These are phyloP conservation scores for Choiromyces venosus DNA, from an alignment of 495 filamentous ascomycete genomes.

Conservation along the genomic window DNA sequence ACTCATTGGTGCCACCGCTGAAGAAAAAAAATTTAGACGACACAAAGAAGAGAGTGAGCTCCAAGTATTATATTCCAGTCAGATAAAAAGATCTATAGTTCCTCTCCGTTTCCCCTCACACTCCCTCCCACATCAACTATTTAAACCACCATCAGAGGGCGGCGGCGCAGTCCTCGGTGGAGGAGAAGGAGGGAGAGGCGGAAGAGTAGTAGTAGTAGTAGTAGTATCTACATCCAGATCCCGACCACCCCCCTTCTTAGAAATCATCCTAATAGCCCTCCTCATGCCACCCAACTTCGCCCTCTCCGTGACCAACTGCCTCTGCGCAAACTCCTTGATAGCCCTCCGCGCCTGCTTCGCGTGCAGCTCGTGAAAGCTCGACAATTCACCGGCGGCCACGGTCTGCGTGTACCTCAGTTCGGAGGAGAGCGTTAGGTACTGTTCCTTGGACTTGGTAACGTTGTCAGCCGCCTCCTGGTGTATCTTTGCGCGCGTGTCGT, in stretches of 20 bases:
- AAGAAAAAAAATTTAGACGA: neutral
- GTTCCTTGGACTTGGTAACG: conserved; percentile 57
- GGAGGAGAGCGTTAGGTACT: conserved; percentile 60
- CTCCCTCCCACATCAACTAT: too few species aligned
- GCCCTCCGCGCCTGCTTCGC: conserved; percentile 68
- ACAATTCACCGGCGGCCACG: conserved; percentile 83
- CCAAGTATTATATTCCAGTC: neutral
- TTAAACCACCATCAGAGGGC: neutral
- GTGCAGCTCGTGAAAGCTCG: conserved; percentile 86
- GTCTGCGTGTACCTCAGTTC: conserved; percentile 90
- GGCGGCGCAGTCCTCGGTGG: neutral
- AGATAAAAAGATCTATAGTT: neutral
- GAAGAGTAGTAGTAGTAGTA: too few species aligned
- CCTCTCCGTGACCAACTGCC: conserved; percentile 70
- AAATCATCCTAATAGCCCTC: conserved; percentile 61
- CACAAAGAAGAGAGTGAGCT: neutral
- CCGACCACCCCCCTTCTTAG: conserved; percentile 28
- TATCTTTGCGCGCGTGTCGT: conserved; percentile 77
- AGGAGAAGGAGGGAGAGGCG: neutral
- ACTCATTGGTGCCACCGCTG: neutral
- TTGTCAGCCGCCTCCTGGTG: conserved; percentile 66
- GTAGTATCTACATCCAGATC: neutral
- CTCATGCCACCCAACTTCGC: conserved; percentile 74
- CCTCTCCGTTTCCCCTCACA: neutral
- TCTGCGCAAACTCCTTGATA: conserved; percentile 67